These are phyloP conservation scores for Globisporangium polare DNA, from an alignment of 352 stramenopile genomes.

Conservation along the genomic window DNA sequence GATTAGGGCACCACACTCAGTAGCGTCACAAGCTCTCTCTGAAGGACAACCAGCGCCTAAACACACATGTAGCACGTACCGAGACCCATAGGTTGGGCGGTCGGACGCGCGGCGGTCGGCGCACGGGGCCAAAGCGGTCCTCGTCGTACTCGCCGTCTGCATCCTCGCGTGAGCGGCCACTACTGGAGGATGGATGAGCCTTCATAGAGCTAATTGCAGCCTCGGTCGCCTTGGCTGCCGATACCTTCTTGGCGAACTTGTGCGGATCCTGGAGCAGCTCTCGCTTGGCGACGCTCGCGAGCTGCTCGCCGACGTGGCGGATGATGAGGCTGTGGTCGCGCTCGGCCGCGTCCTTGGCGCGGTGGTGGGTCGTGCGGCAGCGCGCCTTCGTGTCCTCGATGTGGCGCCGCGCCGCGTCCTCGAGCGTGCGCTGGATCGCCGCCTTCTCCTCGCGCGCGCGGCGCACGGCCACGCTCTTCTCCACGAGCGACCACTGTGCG, in stretches of 20 bases:
- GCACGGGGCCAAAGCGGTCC: constrained; percentile 48
- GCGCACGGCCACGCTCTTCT: constrained; percentile 46
- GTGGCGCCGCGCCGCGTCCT: constrained; percentile 22
- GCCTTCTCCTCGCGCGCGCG: constrained; percentile 34
- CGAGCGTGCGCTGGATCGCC: constrained; percentile 30
- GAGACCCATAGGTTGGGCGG: constrained; percentile 53
- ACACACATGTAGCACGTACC: constrained; percentile 19
- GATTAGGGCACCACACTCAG: constrained; percentile 1
- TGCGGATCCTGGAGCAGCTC: constrained; percentile 17
- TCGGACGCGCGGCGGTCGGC: constrained; percentile 39
- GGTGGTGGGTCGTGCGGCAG: constrained; percentile 19
- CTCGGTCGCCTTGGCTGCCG: not conserved
- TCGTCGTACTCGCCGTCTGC: constrained; percentile 50
- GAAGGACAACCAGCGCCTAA: not conserved
- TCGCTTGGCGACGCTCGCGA: constrained; percentile 41
- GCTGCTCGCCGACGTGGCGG: constrained; percentile 57
- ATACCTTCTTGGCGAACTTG: constrained; percentile 9
- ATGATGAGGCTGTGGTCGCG: constrained; percentile 46
- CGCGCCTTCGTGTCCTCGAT: constrained; percentile 32
- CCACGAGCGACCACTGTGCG: constrained; percentile 43
- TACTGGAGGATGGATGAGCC: not conserved
- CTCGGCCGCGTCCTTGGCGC: constrained; percentile 10
- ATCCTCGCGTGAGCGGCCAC: not conserved
- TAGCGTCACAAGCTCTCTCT: not conserved
- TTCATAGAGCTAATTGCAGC: not conserved